phyloP scores from a whole-genome alignment of 257 asterid genomes.

The Nyctanthes arbortristis region DNA sequence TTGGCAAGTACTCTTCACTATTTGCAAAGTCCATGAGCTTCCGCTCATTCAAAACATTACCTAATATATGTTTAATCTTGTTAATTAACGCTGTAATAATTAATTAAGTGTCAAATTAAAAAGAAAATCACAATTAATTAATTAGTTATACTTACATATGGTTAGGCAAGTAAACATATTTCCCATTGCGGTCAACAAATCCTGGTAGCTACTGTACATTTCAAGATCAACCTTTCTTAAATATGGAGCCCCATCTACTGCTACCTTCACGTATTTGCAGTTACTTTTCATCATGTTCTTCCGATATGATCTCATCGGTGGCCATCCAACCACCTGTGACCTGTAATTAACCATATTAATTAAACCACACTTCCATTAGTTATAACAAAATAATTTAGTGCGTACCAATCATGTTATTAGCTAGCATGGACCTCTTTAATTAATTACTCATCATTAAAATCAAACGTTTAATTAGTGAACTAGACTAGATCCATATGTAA shows the following conservation, averaged over 20 bases:
- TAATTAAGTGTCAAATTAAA: too few species aligned
- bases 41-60: conserved; percentile 51
- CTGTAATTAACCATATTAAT: conserved; percentile 34
- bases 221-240: conserved; percentile 69
- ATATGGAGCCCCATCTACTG: conserved; percentile 80
- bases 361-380: not conserved
- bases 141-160: conserved; percentile 42
- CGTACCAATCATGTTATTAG: too few species aligned
- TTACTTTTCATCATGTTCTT: conserved; percentile 45
- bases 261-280: conserved; percentile 72
- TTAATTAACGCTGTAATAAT: not conserved
- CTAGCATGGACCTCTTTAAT: too few species aligned
- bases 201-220: conserved; percentile 43
- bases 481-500: too few species aligned
- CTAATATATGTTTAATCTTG: conserved; percentile 21
- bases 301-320: conserved; percentile 66
- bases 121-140: not conserved
- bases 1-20: conserved; percentile 70
- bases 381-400: not conserved
- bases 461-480: too few species aligned
- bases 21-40: conserved; percentile 56
- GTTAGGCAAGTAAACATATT: conserved; percentile 62
- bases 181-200: conserved; percentile 52
- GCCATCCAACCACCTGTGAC: conserved; percentile 76
- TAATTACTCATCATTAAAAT: not conserved